Evolutionary conservation across 352 stramenopile species (phyloP), one percentile per base, ranked within the genome.

Genomic region (Globisporangium paddicum): DNA sequence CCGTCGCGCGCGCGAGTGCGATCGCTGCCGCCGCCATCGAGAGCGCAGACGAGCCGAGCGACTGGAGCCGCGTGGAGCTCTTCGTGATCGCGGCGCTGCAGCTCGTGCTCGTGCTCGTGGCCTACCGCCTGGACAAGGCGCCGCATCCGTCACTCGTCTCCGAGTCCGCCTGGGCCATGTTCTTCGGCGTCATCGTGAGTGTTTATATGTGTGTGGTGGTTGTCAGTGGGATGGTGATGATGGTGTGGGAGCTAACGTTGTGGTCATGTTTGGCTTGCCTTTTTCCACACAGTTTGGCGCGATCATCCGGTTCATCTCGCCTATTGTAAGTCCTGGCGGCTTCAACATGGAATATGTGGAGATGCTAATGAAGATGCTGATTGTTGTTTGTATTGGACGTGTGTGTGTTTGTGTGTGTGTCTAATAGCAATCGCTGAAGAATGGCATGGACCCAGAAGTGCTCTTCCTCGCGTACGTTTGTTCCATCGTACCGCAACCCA

Each of bases 31-130:
- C 42, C 11, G 51, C 59, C 18, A 58, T 65, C 59, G 46, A 58
- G 59, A 65, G 59, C 51, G 59, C 59, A 3, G 59, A 65, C n/a
- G 59, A 58, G 51, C 59, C 60, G 41, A 54, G 59, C 35, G 75
- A 92, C 38, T 95, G 86, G 86, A 82, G 69, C 21, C 76, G 82
- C 30, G 69, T 89, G 28, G 82, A 90, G 64, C 75, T 95, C 18
- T 90, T 88, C 37, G 73, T 85, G 50, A 91, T 90, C 55, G 86
- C 86, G 9, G 88, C 75, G 58, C 72, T 95, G 51, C 86, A 95
- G 71, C 71, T 95, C 23, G 67, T 82, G 52, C 70, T 95, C 57
- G 83, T 95, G 60, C 70, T 93, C 32, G 81, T 95, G 5, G 71
- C 82, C 45, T 95, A 93, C 60, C 86, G 86, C 5, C 63, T 95